phyloP scores from a whole-genome alignment of 306 rosid species.

The Oxytropis ochrocephala region DNA sequence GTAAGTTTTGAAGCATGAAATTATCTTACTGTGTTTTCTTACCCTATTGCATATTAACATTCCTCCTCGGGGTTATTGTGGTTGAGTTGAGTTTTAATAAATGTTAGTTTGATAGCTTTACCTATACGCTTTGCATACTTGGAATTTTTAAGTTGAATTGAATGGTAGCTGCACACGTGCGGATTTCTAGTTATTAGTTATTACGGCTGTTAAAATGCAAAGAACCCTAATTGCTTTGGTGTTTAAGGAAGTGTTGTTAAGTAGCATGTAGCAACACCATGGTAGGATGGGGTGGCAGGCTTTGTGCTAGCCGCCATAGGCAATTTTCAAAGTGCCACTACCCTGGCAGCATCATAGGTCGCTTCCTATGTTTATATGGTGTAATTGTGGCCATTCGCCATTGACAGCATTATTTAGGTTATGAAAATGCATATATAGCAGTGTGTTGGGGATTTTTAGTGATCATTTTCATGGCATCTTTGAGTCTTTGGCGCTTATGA shows the following conservation, averaged over 20 bases:
- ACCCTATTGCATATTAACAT: not conserved
- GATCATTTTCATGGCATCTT: not conserved
- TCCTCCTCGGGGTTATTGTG: not conserved
- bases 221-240: not conserved
- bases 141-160: conserved; percentile 14
- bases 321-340: no score
- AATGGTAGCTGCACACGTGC: not conserved
- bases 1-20: conserved; percentile 39
- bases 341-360: no score
- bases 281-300: no score
- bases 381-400: no score
- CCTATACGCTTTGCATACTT: conserved; percentile 1
- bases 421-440: not conserved
- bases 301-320: no score
- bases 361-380: no score
- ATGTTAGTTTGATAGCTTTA: not conserved
- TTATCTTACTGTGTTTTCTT: not conserved
- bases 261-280: no score
- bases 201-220: conserved; percentile 10
- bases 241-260: not conserved
- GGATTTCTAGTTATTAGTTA: not conserved
- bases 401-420: not conserved
- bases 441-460: not conserved
- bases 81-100: not conserved
- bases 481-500: conserved; percentile 3